phyloP scores from a whole-genome alignment of 352 stramenopile genomes.

The Phytopythium boreale region DNA sequence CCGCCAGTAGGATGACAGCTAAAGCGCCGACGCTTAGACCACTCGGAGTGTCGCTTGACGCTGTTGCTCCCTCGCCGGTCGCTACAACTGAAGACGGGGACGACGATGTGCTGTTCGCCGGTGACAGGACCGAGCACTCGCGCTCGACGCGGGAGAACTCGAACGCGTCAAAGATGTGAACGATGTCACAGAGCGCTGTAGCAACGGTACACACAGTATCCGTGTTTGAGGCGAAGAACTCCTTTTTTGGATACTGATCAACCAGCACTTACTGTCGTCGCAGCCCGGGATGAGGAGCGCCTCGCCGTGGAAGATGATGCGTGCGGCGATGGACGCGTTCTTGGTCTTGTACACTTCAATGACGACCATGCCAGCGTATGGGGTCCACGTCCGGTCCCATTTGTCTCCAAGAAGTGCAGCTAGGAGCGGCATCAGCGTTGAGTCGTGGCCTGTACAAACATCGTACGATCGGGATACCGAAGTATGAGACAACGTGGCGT shows the following conservation, averaged over 20 bases:
- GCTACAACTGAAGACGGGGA: not conserved
- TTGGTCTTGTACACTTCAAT: slow-evolving; percentile 85
- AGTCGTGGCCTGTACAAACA: slow-evolving; percentile 45
- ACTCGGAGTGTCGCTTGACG: not conserved
- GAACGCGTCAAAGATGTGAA: slow-evolving; percentile 49
- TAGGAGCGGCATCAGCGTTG: slow-evolving; percentile 83
- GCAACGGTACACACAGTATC: not conserved
- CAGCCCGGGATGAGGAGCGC: slow-evolving; percentile 69
- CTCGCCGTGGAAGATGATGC: slow-evolving; percentile 75
- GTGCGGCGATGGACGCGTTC: slow-evolving; percentile 41
- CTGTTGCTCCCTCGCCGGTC: not conserved
- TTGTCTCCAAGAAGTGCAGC: slow-evolving; percentile 64
- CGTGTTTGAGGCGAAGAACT: slow-evolving; percentile 9
- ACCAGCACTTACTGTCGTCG: slow-evolving; percentile 47
- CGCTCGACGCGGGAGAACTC: slow-evolving; percentile 51
- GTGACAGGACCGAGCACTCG: slow-evolving; percentile 36
- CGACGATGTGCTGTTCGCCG: not conserved
- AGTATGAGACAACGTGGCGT: not conserved
- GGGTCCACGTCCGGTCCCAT: slow-evolving; percentile 84
- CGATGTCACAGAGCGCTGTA: slow-evolving; percentile 56
- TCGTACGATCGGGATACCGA: not conserved
- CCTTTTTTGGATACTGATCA: not conserved
- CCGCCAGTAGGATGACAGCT: not conserved
- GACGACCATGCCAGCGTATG: slow-evolving; percentile 74
- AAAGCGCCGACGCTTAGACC: not conserved